These are phyloP conservation scores for Pythium volutum DNA, from an alignment of 352 stramenopile genomes.

Conservation along the genomic window DNA sequence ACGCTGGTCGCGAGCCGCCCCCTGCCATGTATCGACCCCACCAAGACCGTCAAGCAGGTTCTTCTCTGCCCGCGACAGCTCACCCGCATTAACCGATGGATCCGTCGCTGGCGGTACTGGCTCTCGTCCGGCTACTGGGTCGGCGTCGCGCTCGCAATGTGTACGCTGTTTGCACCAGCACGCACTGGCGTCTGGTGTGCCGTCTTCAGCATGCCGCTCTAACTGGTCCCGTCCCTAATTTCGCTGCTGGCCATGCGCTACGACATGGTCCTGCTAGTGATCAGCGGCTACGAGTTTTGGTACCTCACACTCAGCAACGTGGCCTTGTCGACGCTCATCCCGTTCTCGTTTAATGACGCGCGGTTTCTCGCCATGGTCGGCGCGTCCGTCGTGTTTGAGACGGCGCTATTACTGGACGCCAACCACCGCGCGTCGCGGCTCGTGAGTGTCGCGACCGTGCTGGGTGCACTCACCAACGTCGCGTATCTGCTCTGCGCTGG, in stretches of 20 bases:
- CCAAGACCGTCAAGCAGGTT: constrained; percentile 18
- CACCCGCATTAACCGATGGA: constrained; percentile 5
- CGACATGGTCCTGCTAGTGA: constrained; percentile 13
- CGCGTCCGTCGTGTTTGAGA: constrained; percentile 13
- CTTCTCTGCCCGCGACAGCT: not conserved
- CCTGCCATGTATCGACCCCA: constrained; percentile 10
- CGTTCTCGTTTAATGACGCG: constrained; percentile 15
- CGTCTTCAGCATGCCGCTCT: constrained; percentile 19
- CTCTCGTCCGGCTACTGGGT: constrained; percentile 11
- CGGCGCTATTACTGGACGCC: constrained; percentile 21
- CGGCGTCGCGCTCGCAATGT: constrained; percentile 7
- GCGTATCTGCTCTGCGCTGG: constrained; percentile 12
- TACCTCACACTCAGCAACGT: constrained; percentile 24
- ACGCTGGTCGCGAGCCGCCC: constrained; percentile 3
- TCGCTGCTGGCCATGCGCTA: constrained; percentile 15
- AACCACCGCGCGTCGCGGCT: constrained; percentile 16
- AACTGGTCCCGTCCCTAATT: constrained; percentile 14
- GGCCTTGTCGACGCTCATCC: constrained; percentile 11
- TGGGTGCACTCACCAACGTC: constrained; percentile 13
- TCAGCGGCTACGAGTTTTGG: constrained; percentile 22
- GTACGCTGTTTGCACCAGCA: constrained; percentile 13
- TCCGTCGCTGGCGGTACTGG: not conserved
- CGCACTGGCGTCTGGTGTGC: constrained; percentile 6
- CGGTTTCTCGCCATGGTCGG: constrained; percentile 11
- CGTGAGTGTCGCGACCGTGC: constrained; percentile 10